Percentiles rank a stretch among this genome's conserved stretches.
Evolutionary conservation across 352 stramenopile genomes (phyloP).

Genomic region (Pythium myriotylum): DNA sequence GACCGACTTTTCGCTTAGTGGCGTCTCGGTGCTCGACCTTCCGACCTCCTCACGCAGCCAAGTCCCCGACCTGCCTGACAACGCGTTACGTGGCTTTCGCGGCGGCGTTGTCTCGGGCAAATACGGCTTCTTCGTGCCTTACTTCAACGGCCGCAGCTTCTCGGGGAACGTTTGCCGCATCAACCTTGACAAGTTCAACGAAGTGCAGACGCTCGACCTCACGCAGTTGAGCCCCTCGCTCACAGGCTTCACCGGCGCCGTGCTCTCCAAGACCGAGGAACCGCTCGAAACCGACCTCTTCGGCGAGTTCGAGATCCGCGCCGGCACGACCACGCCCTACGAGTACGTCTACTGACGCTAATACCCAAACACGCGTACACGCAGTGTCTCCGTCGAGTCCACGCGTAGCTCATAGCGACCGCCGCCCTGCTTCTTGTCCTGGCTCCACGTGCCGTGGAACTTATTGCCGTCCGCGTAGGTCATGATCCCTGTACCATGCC

Average conservation of each 20-base stretch:
- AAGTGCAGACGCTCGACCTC: slow-evolving; percentile 77
- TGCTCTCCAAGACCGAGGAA: slow-evolving; percentile 55
- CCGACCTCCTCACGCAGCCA: slow-evolving; percentile 56
- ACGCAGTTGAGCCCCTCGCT: slow-evolving; percentile 46
- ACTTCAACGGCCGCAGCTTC: slow-evolving; percentile 66
- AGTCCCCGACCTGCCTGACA: slow-evolving; percentile 64
- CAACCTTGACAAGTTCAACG: slow-evolving; percentile 78
- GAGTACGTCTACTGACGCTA: slow-evolving; percentile 59
- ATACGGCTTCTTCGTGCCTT: slow-evolving; percentile 82
- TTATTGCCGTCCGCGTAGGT: slow-evolving; percentile 80
- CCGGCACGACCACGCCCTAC: slow-evolving; percentile 69
- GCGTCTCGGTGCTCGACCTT: slow-evolving; percentile 62
- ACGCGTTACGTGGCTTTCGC: slow-evolving; percentile 65
- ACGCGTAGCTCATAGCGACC: slow-evolving; percentile 69
- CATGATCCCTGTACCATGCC: slow-evolving; percentile 80
- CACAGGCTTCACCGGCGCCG: slow-evolving; percentile 50
- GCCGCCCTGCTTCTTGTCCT: slow-evolving; percentile 85
- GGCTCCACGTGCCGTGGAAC: slow-evolving; percentile 87
- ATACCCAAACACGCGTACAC: slow-evolving; percentile 32
- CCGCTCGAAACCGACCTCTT: slow-evolving; percentile 60
- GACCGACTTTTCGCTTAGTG: slow-evolving; percentile 51
- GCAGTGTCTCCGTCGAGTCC: slow-evolving; percentile 11
- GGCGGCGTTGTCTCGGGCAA: slow-evolving; percentile 72
- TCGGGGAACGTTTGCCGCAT: slow-evolving; percentile 78
- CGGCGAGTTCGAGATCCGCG: slow-evolving; percentile 58